Evolutionary conservation across 164 flowering plant genomes (phyloP).

Genomic region (Platanus orientalis): DNA sequence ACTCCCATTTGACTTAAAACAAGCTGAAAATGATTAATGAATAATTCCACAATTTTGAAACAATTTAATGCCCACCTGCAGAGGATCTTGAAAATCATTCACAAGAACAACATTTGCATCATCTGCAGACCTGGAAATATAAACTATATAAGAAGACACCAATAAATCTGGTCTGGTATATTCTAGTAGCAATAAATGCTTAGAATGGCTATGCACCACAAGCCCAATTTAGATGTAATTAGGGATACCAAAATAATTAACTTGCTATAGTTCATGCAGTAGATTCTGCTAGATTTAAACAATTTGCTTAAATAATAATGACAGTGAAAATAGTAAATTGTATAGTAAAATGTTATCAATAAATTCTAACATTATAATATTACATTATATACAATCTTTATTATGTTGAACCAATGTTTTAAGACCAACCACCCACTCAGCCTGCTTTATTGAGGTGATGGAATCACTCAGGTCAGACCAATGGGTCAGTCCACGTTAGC

Average conservation of each 20-base stretch:
- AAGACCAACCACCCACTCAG: no score
- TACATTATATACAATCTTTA: no score
- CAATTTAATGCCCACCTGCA: slow-evolving; percentile 57
- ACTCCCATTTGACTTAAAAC: background rate
- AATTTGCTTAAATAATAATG: no score
- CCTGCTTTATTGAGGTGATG: no score
- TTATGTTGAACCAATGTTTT: no score
- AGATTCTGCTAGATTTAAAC: background rate
- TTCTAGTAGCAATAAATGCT: background rate
- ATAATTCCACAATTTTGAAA: background rate
- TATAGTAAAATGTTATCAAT: no score
- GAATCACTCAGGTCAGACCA: no score
- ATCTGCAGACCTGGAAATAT: slow-evolving; percentile 84
- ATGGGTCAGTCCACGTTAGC: no score
- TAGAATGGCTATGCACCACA: background rate
- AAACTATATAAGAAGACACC: slow-evolving; percentile 11
- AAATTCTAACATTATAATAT: no score
- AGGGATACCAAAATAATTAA: background rate
- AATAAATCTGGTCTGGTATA: background rate
- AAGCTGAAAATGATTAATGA: slow-evolving; percentile 3
- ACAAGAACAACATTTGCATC: slow-evolving; percentile 95
- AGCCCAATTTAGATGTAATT: background rate
- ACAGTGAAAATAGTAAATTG: no score
- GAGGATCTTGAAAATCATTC: slow-evolving; percentile 91
- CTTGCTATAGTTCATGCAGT: background rate